A percentile compares a stretch with the other conserved stretches of the same genome.
phyloP scores from a whole-genome alignment of 2,329 filamentous ascomycete genomes.

The Hawksworthiomyces lignivorus region DNA sequence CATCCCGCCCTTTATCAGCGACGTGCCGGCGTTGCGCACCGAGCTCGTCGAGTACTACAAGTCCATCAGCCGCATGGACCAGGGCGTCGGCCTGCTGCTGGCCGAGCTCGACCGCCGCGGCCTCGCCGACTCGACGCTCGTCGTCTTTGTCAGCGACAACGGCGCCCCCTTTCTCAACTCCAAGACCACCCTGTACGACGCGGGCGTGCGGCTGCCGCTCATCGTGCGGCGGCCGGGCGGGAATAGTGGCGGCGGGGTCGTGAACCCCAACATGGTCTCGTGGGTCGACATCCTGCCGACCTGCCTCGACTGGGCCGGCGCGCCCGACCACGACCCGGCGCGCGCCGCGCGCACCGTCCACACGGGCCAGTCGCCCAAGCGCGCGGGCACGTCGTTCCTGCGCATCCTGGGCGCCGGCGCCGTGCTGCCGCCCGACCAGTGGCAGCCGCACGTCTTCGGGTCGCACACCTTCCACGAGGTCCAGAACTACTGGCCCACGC shows the following conservation, averaged over 20 bases:
- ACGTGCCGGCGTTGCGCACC: slow-evolving; percentile 29
- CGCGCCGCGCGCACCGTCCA: slow-evolving; percentile 9
- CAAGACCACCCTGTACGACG: slow-evolving; percentile 42
- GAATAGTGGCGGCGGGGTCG: slow-evolving; percentile 13
- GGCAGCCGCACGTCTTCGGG: slow-evolving; percentile 35
- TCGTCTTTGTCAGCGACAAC: slow-evolving; percentile 41
- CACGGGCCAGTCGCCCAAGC: slow-evolving; percentile 1
- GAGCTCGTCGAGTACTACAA: slow-evolving; percentile 37
- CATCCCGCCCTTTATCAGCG: slow-evolving; percentile 33
- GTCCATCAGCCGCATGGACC: slow-evolving; percentile 33
- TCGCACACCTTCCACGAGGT: slow-evolving; percentile 46
- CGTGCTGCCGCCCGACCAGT: slow-evolving; percentile 14
- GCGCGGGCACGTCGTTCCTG: slow-evolving; percentile 30
- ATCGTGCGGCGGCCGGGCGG: slow-evolving; percentile 29
- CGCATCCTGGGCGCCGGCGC: slow-evolving; percentile 22
- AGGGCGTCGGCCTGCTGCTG: slow-evolving; percentile 33
- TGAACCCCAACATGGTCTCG: slow-evolving; percentile 37
- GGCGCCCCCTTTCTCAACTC: slow-evolving; percentile 43
- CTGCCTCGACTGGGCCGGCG: slow-evolving; percentile 31
- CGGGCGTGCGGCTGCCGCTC: slow-evolving; percentile 35
- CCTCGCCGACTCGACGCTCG: slow-evolving; percentile 29
- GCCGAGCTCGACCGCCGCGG: slow-evolving; percentile 24
- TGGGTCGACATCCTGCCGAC: slow-evolving; percentile 40
- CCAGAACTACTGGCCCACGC: slow-evolving; percentile 43
- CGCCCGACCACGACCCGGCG: slow-evolving; percentile 8